Evolutionary conservation across 2,329 filamentous ascomycete genomes (phyloP), one percentile per base, ranked within the genome.

Genomic region (Aspergillus uvarum): DNA sequence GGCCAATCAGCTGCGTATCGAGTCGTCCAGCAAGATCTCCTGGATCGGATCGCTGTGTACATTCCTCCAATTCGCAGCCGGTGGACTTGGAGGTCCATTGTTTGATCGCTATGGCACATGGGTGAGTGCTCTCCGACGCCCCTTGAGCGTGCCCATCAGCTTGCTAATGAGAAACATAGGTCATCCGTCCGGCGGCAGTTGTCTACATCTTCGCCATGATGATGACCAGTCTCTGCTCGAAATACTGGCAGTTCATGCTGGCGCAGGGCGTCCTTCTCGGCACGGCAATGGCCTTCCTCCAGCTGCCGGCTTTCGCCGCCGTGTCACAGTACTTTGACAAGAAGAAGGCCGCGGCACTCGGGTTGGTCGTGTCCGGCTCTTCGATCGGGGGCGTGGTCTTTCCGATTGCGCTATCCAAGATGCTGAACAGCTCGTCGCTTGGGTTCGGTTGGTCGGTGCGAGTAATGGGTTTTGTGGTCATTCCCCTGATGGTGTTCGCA

Each of bases 151-250:
- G 8, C 4, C 26, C 26, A n/a, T 29, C 21, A 16, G 6, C 24
- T 31, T 22, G 5, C 22, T 49, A 29, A 48, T 14, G 21, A 22
- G 12, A 11, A 5, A 16, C 2, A 14, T 21, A 68, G 65, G 53
- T 66, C 10, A 63, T 68, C 22, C 56, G 62, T 1, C 59, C 61
- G 14, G 55, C 65, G 2, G 60, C 59, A 1, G 10, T 68, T 4
- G n/a, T 56, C 4, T 65, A 63, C 32, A 81, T 89, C 19, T 83
- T 88, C 56, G 83, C 84, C 4, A 68, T 89, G 5, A 88, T 89
- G 84, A 87, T 88, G 85, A 79, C 83, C 0, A 82, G 79, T 5
- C 72, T 89, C 59, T 86, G 79, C 53, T 81, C 76, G 0, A 63
- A 82, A 56, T 85, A 83, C 68, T 85, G 80, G 63, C 83, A 85